Conservation (phyloP, 805 yeast species). For the Saccharomycopsis fibuligera region DNA sequence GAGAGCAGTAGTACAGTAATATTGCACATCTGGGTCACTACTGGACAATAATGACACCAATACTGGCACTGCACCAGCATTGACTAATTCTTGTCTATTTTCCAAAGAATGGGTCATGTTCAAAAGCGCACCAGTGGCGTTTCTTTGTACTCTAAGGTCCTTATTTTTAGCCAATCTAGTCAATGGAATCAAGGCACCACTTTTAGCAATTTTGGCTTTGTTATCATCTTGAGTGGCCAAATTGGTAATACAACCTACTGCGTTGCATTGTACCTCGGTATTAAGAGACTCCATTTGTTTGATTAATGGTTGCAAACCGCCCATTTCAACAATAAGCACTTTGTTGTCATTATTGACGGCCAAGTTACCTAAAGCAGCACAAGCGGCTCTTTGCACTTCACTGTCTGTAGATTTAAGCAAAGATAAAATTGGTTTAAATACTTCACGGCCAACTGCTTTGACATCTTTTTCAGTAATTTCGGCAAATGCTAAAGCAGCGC, state of each 20-base stretch:
- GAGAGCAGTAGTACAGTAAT: conserved; percentile 95
- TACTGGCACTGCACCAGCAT: conserved; percentile 98
- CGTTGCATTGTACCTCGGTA: conserved; percentile 97
- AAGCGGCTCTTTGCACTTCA: conserved; percentile 97
- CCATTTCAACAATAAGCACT: conserved; percentile 92
- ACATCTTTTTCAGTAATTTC: conserved; percentile 97
- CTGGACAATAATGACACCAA: conserved; percentile 79
- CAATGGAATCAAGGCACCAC: conserved; percentile 92
- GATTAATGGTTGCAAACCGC: conserved; percentile 92
- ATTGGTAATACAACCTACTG: conserved; percentile 97
- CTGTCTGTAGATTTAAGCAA: conserved; percentile 81
- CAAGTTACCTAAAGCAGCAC: conserved; percentile 96
- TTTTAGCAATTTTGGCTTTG: conserved; percentile 89
- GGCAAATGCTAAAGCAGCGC: conserved; percentile 97
- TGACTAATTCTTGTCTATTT: conserved; percentile 91
- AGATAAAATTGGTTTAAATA: conserved; percentile 86
- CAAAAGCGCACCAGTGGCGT: conserved; percentile 95
- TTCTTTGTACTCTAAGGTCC: conserved; percentile 94
- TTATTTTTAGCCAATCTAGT: conserved; percentile 91
- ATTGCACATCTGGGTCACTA: conserved; percentile 93
- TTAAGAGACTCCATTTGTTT: conserved; percentile 97
- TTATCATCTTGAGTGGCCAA: conserved; percentile 97
- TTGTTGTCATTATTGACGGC: conserved; percentile 97
- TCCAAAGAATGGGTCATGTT: conserved; percentile 98
- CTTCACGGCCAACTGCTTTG: conserved; percentile 83